Evolutionary conservation across 148 eudicot species (phyloP), one percentile per base, ranked within the genome.

Genomic region (Bassia scoparia): DNA sequence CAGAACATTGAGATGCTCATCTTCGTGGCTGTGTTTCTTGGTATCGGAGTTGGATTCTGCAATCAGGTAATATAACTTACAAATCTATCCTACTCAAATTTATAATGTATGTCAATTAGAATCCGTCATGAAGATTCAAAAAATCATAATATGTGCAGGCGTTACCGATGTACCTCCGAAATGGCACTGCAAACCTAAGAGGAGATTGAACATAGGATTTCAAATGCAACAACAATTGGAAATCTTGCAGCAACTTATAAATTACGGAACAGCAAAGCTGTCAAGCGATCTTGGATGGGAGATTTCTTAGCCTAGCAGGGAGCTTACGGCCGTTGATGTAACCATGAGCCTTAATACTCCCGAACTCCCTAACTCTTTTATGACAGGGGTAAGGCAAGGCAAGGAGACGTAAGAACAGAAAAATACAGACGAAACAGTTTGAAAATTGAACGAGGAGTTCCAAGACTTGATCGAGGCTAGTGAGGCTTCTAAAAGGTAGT

Each of bases 151-250:
- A 10, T 62, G 10, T n/a, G 20, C 74, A 77, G 84, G 74, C 81
- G 13, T 78, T 81, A 1, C 84, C 84, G 1, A 72, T 81, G 26
- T 81, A 81, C 29, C 75, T 81, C 5, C 77, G 81, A 81, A 74
- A 81, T 81, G 81, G 81, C 84, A 61, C 84, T 3, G 80, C 84
- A 55, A 55, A 77, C 7, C 78, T 81, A 21, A 73, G 84, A 67
- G 84, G 84, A 69, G 84, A 31, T 59, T 81, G 6, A 81, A 81
- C 75, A 81, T 81, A 14, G 77, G 81, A n/a, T 81, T 81, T 24
- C 84, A 81, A 74, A 77, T 81, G 81, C 81, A 1, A 81, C 81
- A 23, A 81, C 84, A 20, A 81, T 81, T 24, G 84, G 84, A 3
- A 81, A 73, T 17, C 78, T 81, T 5, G 56, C 75, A 1, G 84